Evolutionary conservation across 441 rosid species (phyloP), one percentile per base, ranked within the genome.

Genomic region (Biscutella laevigata): DNA sequence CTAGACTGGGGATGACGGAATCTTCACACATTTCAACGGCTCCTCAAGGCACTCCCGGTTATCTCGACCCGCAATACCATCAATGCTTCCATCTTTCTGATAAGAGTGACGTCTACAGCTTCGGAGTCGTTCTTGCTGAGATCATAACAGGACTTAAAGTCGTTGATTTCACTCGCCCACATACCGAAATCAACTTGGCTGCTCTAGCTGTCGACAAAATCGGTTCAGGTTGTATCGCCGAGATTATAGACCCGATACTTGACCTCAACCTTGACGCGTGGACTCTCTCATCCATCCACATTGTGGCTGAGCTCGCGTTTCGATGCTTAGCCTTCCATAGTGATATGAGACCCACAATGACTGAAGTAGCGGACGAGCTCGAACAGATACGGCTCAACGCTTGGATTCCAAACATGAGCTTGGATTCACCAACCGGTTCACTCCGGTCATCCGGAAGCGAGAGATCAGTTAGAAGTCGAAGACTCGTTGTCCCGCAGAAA

Each of bases 21-120:
- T 72, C 69, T n/a, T 87, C 96, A 6, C 91, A 91, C 66, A 81
- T 91, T 25, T 91, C 96, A n/a, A 87, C 98, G 0, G 87, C 90
- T n/a, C 98, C 98, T 5, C 98, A 83, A 53, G 98, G 98, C 6
- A 91, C 96, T 46, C 98, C 96, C 1, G 96, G 98, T 15, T 91
- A 91, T 44, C 85, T 91, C 7, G 98, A 91, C 53, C 96, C 96
- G 5, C 88, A 91, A 43, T 91, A 91, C 58, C 95, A 91, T 57
- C 98, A 81, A 41, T 72, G 85, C 63, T 91, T 81, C 45, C 95
- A 85, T 45, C 88, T 91, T 39, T 87, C 98, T 0, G 95, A 90
- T 53, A 90, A 87, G 58, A 84, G 92, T 24, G 98, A 90, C 10
- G 98, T 90, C 24, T 85, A 87, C 43, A 91, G 96, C 53, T 87